A percentile compares a stretch with the other conserved stretches of the same genome.
phyloP scores from a whole-genome alignment of 1,284 basidiomycete species.

The Prillingera fragicola region DNA sequence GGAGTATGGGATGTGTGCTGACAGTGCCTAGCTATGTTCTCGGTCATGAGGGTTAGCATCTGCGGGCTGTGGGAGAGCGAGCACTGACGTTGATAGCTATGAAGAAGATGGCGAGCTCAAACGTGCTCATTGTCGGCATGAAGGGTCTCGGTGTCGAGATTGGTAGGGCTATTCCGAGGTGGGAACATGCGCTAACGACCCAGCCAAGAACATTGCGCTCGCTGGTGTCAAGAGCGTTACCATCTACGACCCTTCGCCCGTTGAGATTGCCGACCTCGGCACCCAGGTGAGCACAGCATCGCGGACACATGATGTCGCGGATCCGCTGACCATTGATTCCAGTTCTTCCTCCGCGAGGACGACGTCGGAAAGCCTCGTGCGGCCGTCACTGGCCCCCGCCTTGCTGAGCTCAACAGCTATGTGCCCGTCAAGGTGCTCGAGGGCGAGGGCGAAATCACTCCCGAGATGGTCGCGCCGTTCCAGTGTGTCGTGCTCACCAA shows the following conservation, averaged over 20 bases:
- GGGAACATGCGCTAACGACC: constrained; percentile 1
- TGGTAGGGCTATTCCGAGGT: constrained; percentile 53
- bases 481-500: constrained; percentile 89
- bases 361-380: constrained; percentile 87
- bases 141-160: constrained; percentile 95
- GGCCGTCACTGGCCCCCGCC: constrained; percentile 75
- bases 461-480: constrained; percentile 76
- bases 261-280: constrained; percentile 80
- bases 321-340: constrained; percentile 5
- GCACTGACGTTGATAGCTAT: constrained; percentile 61
- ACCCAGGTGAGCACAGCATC: constrained; percentile 62
- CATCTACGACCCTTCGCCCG: constrained; percentile 86
- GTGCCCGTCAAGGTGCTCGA: constrained; percentile 82
- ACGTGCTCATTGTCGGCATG: constrained; percentile 89
- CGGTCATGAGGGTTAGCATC: constrained; percentile 77
- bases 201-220: constrained; percentile 92
- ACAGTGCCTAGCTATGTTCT: constrained; percentile 70
- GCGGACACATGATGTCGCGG: neutral
- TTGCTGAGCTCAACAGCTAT: constrained; percentile 94
- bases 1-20: constrained; percentile 13
- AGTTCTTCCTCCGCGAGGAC: constrained; percentile 90
- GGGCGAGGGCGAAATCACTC: constrained; percentile 66
- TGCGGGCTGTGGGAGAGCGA: neutral
- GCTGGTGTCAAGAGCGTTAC: constrained; percentile 98
- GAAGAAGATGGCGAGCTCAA: constrained; percentile 98